Base-by-base conservation (phyloP, 495 filamentous ascomycete genomes). In the Penicillium psychrofluorescens region DNA sequence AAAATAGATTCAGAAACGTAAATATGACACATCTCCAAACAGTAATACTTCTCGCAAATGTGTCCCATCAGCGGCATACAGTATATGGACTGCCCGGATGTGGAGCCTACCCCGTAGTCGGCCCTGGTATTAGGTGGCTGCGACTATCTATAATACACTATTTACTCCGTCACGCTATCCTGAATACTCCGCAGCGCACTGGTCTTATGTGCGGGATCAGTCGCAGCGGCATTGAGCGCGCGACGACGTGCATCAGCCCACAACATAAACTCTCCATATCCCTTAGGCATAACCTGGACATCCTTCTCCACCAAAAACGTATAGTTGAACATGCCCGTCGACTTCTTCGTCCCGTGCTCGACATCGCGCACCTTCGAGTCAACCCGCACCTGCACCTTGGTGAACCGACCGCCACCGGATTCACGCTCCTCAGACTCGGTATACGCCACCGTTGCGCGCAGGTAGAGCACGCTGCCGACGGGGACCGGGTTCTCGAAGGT, bases 401-500 rank as follows among this genome's bases (percentile, higher is more conserved):
- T 88, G 41, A 68, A 79, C 53, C 67, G 65, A 35, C 59, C 72
- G 13, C 50, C 51, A 14, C 44, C 41, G 4, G 54, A 56, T 28
- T 71, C 61, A 13, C 55, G 42, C 36, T 65, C 59, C 8, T 73
- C 74, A 2, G 82, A 80, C 50, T 94, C 88, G 0, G 86, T 88
- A 57, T 86, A 94, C 0, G 84, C 78, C 7, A 91, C 77, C 0
- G 79, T 85, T 0, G 88, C 85, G 0, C 80, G 86, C 3, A 90
- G 70, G 47, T 94, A 94, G 27, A 94, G 66, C 11, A 91, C 85
- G 40, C 80, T 85, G 15, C 88, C 88, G 3, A 91, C 88, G 0
- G 88, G 88, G 0, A 91, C 88, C 0, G 88, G 85, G 46, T 90
- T 87, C 44, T 88, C 79, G 53, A 94, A 94, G 0, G 85, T 91